phyloP scores from a whole-genome alignment of 768 basidiomycete genomes.

The Candolleomyces eurysporus region DNA sequence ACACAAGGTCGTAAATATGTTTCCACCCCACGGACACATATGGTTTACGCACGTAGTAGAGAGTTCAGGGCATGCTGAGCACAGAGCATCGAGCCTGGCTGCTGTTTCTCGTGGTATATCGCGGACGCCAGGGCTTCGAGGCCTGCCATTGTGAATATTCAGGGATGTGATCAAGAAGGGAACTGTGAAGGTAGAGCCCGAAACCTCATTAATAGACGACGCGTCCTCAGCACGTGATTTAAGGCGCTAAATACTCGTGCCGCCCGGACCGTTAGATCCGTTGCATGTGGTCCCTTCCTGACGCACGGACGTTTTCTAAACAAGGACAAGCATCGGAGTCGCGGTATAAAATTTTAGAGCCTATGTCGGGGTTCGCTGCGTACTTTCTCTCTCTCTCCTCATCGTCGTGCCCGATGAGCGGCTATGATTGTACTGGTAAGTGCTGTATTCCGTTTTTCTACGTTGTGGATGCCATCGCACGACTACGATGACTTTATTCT shows the following conservation, averaged over 20 bases:
- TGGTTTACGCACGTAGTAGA: slow-evolving; percentile 60
- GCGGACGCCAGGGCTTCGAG: slow-evolving; percentile 50
- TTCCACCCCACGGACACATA: slow-evolving; percentile 2
- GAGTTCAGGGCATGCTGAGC: slow-evolving; percentile 86
- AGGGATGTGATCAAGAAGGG: slow-evolving; percentile 1
- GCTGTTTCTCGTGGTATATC: slow-evolving; percentile 81
- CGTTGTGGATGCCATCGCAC: slow-evolving; percentile 1
- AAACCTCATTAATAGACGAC: slow-evolving; percentile 1
- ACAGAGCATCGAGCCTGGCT: slow-evolving; percentile 78
- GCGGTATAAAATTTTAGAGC: slow-evolving; percentile 1
- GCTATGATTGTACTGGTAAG: neutral
- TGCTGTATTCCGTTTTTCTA: neutral
- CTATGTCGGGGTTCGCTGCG: neutral
- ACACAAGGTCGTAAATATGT: slow-evolving; percentile 7
- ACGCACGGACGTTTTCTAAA: neutral
- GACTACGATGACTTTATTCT: slow-evolving; percentile 72
- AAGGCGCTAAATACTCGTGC: too few relatives aligned
- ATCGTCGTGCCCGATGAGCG: too few relatives aligned
- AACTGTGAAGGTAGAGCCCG: neutral
- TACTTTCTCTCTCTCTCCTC: neutral
- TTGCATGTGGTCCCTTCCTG: neutral
- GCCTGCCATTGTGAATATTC: slow-evolving; percentile 46
- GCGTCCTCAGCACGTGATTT: slow-evolving; percentile 3
- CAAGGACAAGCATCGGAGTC: neutral
- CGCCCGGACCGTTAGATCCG: too few relatives aligned